Evolutionary conservation across 108 stramenopile genomes (phyloP), one percentile per base, ranked within the genome.

Genomic region (Cyclotella atomus): DNA sequence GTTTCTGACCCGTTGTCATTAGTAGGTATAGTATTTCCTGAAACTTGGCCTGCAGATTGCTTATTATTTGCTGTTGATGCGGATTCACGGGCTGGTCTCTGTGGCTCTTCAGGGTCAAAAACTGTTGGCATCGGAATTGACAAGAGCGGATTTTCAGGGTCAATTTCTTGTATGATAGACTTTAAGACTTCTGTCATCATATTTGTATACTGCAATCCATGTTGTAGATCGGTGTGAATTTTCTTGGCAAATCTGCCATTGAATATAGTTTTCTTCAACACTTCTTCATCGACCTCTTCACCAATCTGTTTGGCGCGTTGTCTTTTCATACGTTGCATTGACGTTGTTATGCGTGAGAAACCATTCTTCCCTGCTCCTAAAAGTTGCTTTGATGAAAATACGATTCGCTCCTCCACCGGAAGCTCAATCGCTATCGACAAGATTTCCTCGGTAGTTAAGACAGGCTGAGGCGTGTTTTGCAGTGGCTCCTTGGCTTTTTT

Each of bases 311-410:
- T 77, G 19, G 83, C 87, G n/a, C 90, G 79, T 65, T 90, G 89
- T 49, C 83, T 80, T 83, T 94, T 94, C 64, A 89, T 79, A 29
- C 88, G 79, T 30, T 91, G 89, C 19, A 86, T 84, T 10, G 87
- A 75, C 5, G 86, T 85, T 23, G 88, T 94, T 17, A 85, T 75
- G 15, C 83, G 77, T 24, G 88, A 63, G 50, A 94, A 94, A n/a
- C 93, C 93, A 68, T 91, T 91, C 59, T 68, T 65, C 55, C 85
- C 82, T 15, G 88, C 84, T 54, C 92, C 92, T 55, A 90, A 52
- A 10, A 88, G 34, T 65, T 86, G 84, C 29, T 87, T 81, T 36
- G 88, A 68, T 19, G 87, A 76, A 73, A 82, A 92, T 33, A 89
- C 54, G 1, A 87, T 71, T 24, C 73, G 75, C 56, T 92, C 87